Percentiles rank a stretch among this genome's conserved stretches.
Conservation (phyloP, 352 stramenopile genomes). For the Phytopythium delawarense region DNA sequence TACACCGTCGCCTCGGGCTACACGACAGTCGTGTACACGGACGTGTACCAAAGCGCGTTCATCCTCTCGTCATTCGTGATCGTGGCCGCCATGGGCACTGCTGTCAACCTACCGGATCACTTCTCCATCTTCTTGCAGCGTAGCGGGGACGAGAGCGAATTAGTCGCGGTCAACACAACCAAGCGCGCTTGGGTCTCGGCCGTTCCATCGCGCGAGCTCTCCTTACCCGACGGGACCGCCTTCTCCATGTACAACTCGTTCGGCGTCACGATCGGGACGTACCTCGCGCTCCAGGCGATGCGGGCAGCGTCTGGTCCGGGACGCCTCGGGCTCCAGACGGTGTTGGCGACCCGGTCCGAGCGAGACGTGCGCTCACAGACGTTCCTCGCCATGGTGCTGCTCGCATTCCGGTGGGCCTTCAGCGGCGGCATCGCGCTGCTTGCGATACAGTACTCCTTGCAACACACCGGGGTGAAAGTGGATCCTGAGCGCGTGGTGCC, state of each 20-base stretch:
- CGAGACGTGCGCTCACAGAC: conserved; percentile 74
- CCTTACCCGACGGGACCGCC: conserved; percentile 35
- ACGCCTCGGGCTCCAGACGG: conserved; percentile 61
- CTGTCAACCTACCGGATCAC: conserved; percentile 36
- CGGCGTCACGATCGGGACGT: conserved; percentile 42
- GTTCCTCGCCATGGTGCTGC: conserved; percentile 70
- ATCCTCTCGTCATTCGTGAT: conserved; percentile 75
- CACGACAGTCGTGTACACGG: conserved; percentile 75
- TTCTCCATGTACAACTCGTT: conserved; percentile 83
- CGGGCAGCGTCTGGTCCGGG: conserved; percentile 61
- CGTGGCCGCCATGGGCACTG: conserved; percentile 51
- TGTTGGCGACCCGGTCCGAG: conserved; percentile 74
- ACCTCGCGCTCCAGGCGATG: conserved; percentile 63
- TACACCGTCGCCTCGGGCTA: conserved; percentile 73
- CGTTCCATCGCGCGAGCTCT: conserved; percentile 26
- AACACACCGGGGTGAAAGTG: conserved; percentile 36
- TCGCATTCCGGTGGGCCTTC: conserved; percentile 73
- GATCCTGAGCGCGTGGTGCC: conserved; percentile 71
- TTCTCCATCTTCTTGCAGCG: conserved; percentile 55
- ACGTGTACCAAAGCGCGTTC: conserved; percentile 83
- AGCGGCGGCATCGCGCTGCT: conserved; percentile 62
- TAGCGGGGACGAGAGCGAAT: not conserved
- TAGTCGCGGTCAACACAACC: conserved; percentile 49
- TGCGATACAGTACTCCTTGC: conserved; percentile 60
- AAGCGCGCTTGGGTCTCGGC: conserved; percentile 45